Evolutionary conservation across 768 basidiomycete species (phyloP).

Genomic region (Psilocybe cyanescens): DNA sequence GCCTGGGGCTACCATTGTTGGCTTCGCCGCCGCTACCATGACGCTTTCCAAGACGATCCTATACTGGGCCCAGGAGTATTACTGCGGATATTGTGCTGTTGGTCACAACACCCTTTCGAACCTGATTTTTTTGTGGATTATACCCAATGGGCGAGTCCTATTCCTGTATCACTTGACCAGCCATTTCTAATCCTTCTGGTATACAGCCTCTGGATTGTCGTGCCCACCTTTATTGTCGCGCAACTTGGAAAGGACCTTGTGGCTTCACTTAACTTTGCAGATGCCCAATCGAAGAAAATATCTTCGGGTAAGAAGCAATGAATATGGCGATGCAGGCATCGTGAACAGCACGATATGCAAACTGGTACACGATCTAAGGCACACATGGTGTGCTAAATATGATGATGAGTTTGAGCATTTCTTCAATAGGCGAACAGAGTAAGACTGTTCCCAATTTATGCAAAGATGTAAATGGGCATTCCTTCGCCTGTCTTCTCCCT

Average conservation of each 20-base stretch:
- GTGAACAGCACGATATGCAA: too few species aligned
- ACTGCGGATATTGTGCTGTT: conserved; percentile 68
- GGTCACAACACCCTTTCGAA: conserved; percentile 70
- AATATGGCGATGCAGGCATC: not conserved
- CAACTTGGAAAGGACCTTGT: conserved; percentile 68
- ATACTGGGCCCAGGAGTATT: conserved; percentile 85
- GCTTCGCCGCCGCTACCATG: conserved; percentile 74
- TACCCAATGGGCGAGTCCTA: conserved; percentile 75
- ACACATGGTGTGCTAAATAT: too few species aligned
- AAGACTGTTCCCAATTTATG: too few species aligned
- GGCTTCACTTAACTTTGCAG: conserved; percentile 37
- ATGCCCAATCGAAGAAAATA: conserved; percentile 12
- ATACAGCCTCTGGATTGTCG: conserved; percentile 73
- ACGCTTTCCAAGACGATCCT: conserved; percentile 85
- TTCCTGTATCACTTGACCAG: not conserved
- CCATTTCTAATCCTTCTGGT: not conserved
- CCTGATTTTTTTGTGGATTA: conserved; percentile 65
- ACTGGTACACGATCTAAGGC: too few species aligned
- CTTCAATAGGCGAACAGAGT: too few species aligned
- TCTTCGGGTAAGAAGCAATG: conserved; percentile 10
- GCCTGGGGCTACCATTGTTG: conserved; percentile 73
- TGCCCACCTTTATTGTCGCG: conserved; percentile 64
- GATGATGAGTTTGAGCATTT: too few species aligned
- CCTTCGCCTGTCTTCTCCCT: too few species aligned
- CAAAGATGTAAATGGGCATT: too few species aligned